Base-by-base conservation (phyloP, 257 asterid species). In the Gardenia jasminoides region DNA sequence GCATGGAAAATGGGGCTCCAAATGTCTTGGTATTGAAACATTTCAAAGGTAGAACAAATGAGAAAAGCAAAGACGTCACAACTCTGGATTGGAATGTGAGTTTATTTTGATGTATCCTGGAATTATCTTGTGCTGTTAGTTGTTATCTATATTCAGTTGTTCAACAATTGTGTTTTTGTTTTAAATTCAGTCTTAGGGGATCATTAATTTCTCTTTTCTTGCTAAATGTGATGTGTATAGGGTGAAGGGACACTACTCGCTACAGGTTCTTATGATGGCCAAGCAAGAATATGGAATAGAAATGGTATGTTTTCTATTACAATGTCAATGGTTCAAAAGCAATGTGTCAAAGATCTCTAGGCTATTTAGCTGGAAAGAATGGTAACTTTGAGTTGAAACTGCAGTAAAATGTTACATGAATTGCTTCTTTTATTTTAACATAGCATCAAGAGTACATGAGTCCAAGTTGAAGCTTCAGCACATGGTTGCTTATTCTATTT, bases 1-100 rank as follows among this genome's bases (percentile, higher is more conserved):
- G 75, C 75, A 78, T 83, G 87, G 93, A 89, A 83, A 91, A 83
- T 83, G 94, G 91, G 75, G 88, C 93, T 81, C 70, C 75, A 76
- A 86, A 85, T 83, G 97, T 87, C 41, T 75, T 82, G 79, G 92
- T 93, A 41, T 87, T 95, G 80, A 89, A 92, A 85, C 99, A 95
- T 86, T 93, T 89, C 84, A 95, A 95, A 88, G 94, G 91, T 82
- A 90, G 92, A 82, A 87, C 92, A 78, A 93, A 95, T 81, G 99
- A 95, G 86, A 95, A 95, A 88, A 90, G 96, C 93, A 95, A 90
- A 89, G 99, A 95, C 78, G 99, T 95, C 77, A 95, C 98, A 17
- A 93, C 99, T n/a, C 98, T 95, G 78, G 98, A 95, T 86, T 95
- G 99, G 99, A 95, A 95, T 77, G 99, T 95, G 85, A 85, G 97